These are phyloP conservation scores for Dactylonectria macrodidyma DNA, from an alignment of 2,329 filamentous ascomycete genomes.

Conservation along the genomic window DNA sequence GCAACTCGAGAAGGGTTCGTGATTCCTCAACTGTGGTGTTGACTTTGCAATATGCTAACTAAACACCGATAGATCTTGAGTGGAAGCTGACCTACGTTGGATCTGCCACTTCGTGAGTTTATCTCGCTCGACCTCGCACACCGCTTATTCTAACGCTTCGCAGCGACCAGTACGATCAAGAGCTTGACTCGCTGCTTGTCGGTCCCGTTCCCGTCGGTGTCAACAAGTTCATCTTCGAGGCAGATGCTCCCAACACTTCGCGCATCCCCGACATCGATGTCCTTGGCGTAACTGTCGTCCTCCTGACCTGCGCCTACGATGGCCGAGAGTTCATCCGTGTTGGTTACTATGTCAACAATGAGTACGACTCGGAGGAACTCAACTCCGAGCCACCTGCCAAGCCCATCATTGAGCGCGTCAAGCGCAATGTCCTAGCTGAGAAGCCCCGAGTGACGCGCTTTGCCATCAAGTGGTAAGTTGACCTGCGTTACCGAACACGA, in stretches of 20 bases:
- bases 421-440: constrained; percentile 92
- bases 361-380: constrained; percentile 94
- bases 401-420: constrained; percentile 92
- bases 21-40: background rate
- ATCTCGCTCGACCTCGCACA: constrained; percentile 31
- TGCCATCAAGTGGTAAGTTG: constrained; percentile 93
- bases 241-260: constrained; percentile 89
- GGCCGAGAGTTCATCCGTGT: constrained; percentile 97
- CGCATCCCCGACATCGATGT: constrained; percentile 96
- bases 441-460: constrained; percentile 98
- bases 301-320: constrained; percentile 97
- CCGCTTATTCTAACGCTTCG: constrained; percentile 39
- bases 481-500: background rate
- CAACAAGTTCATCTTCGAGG: constrained; percentile 99
- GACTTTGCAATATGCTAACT: constrained; percentile 36
- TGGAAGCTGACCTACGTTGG: constrained; percentile 99
- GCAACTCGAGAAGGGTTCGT: constrained; percentile 88
- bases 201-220: constrained; percentile 97
- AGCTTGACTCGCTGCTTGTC: constrained; percentile 96
- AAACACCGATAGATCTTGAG: constrained; percentile 80
- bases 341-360: constrained; percentile 99
- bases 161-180: constrained; percentile 97
- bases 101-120: constrained; percentile 91
- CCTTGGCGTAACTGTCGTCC: constrained; percentile 95
- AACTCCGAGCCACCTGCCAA: constrained; percentile 91